phyloP scores from a whole-genome alignment of 441 rosid species.

The Croton setiger region DNA sequence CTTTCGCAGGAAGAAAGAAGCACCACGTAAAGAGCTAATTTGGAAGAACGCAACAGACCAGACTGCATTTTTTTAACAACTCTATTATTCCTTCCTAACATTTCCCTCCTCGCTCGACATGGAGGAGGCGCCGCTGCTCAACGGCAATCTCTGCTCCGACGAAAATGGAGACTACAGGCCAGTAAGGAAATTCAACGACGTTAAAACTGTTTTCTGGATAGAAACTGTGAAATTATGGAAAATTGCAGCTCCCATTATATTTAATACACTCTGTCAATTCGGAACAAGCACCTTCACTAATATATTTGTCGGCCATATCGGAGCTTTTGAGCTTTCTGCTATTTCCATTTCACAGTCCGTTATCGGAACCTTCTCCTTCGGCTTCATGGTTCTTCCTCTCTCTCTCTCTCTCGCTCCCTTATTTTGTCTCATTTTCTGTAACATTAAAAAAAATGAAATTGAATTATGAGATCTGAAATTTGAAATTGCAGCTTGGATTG shows the following conservation, averaged over 20 bases:
- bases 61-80: no score
- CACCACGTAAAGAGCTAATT: no score
- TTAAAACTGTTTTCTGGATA: slow-evolving; percentile 35
- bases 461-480: neutral
- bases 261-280: slow-evolving; percentile 50
- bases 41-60: neutral
- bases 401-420: neutral
- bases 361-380: slow-evolving; percentile 69
- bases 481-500: slow-evolving; percentile 66
- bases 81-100: no score
- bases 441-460: no score
- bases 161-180: slow-evolving; percentile 39
- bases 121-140: slow-evolving; percentile 54
- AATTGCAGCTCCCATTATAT: slow-evolving; percentile 60
- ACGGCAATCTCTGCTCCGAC: slow-evolving; percentile 12
- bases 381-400: slow-evolving; percentile 50
- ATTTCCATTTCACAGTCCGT: slow-evolving; percentile 67
- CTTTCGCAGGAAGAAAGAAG: no score
- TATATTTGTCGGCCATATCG: slow-evolving; percentile 72
- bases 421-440: no score
- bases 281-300: slow-evolving; percentile 52
- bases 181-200: slow-evolving; percentile 40
- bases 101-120: slow-evolving; percentile 23
- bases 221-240: slow-evolving; percentile 65
- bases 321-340: slow-evolving; percentile 67